Evolutionary conservation across 208 protist species (phyloP).

Genomic region (Trypanosoma lewisi): DNA sequence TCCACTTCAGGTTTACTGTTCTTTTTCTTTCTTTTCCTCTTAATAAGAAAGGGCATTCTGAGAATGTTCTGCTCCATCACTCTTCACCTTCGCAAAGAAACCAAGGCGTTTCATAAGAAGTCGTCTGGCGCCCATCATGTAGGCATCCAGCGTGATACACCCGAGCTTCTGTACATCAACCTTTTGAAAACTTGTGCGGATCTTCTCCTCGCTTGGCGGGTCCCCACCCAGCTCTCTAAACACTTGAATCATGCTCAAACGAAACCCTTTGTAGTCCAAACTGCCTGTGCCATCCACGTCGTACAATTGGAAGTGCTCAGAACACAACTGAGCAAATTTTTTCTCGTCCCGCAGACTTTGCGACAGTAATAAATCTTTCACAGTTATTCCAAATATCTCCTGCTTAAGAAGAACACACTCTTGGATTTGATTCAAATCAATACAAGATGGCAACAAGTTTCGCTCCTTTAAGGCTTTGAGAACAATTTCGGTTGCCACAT

Average conservation of each 20-base stretch:
- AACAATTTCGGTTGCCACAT: constrained; percentile 34
- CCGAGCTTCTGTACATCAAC: constrained; percentile 27
- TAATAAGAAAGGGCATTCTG: not conserved
- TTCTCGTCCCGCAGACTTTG: constrained; percentile 29
- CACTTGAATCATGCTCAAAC: constrained; percentile 17
- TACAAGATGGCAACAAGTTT: constrained; percentile 2
- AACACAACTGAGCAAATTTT: constrained; percentile 23
- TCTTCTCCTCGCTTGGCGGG: constrained; percentile 26
- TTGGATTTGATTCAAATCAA: constrained; percentile 19
- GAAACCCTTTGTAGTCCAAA: constrained; percentile 22
- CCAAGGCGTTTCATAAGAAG: constrained; percentile 22
- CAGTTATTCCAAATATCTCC: constrained; percentile 38
- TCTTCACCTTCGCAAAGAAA: not conserved
- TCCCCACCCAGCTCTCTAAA: constrained; percentile 26
- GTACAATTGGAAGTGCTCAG: constrained; percentile 25
- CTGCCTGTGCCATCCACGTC: constrained; percentile 16
- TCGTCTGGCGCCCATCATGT: constrained; percentile 31
- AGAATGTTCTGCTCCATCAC: not conserved
- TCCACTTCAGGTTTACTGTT: not conserved
- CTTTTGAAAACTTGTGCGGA: constrained; percentile 24
- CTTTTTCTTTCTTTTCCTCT: constrained; percentile 4
- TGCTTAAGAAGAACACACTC: constrained; percentile 33
- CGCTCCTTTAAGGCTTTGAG: constrained; percentile 21
- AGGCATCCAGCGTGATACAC: constrained; percentile 30
- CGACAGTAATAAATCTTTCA: constrained; percentile 36